Conservation (phyloP, 345 rosid genomes). For the Sisymbrium altissimum region DNA sequence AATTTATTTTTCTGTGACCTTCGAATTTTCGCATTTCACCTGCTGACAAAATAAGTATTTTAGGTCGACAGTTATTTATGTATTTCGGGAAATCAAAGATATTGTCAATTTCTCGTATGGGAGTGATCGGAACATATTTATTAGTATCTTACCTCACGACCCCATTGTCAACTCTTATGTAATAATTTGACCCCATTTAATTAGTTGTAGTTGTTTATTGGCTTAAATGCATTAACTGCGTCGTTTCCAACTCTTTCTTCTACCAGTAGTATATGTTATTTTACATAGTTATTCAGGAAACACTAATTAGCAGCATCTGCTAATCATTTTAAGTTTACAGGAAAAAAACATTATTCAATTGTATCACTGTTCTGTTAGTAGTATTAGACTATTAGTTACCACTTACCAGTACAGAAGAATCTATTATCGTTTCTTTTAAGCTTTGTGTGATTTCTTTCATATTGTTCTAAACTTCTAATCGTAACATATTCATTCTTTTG, state of each 20-base stretch:
- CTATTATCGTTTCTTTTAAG: neutral
- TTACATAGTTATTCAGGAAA: neutral
- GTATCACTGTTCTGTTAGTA: too few relatives aligned
- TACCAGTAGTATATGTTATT: too few relatives aligned
- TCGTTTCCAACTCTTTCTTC: too few relatives aligned
- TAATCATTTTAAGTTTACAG: neutral
- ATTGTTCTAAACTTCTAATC: too few relatives aligned
- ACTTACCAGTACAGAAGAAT: too few relatives aligned
- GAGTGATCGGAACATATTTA: slow-evolving; percentile 25
- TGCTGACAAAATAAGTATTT: neutral
- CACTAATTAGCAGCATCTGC: neutral
- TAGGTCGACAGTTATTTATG: neutral
- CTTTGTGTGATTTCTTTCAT: neutral
- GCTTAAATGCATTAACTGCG: slow-evolving; percentile 9
- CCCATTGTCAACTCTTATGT: slow-evolving; percentile 37
- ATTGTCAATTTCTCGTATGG: neutral
- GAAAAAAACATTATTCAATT: neutral
- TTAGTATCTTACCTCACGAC: slow-evolving; percentile 32
- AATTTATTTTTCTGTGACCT: neutral
- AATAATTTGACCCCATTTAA: slow-evolving; percentile 34
- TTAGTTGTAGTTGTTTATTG: slow-evolving; percentile 26
- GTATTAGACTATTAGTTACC: too few relatives aligned
- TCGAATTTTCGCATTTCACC: neutral
- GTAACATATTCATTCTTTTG: too few relatives aligned
- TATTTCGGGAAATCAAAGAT: neutral